These are phyloP conservation scores for Trichosporon sp. DNA, from an alignment of 1,284 basidiomycete genomes.

Conservation along the genomic window DNA sequence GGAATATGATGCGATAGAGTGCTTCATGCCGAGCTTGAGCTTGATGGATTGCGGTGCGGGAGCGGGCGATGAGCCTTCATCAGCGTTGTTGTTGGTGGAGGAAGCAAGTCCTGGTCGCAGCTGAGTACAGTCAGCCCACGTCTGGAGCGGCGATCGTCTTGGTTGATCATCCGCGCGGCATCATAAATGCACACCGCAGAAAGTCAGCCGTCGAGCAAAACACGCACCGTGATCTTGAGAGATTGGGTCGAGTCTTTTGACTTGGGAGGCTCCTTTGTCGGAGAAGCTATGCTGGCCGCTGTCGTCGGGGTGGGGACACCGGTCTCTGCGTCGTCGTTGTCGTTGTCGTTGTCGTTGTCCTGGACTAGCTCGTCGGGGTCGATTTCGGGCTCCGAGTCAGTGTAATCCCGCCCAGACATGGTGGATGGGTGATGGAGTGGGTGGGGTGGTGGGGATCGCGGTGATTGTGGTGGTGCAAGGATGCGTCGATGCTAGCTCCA, in stretches of 20 bases:
- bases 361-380: constrained; percentile 7
- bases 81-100: background rate
- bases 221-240: constrained; percentile 9
- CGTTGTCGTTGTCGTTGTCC: background rate
- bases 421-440: constrained; percentile 1
- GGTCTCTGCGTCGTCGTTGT: background rate
- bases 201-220: background rate
- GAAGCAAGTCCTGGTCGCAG: background rate
- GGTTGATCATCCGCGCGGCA: no score
- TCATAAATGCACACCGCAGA: background rate
- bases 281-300: background rate
- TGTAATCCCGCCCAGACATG: constrained; percentile 24
- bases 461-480: background rate
- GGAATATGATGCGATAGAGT: constrained; percentile 24
- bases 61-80: constrained; percentile 29
- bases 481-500: background rate
- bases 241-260: background rate
- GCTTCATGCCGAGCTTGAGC: constrained; percentile 32
- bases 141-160: no score
- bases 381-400: constrained; percentile 27
- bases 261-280: background rate
- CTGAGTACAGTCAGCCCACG: background rate
- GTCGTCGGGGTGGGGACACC: background rate
- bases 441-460: background rate
- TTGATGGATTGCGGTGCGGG: constrained; percentile 37